Percentiles rank a stretch among this genome's conserved stretches.
phyloP scores from a whole-genome alignment of 495 filamentous ascomycete genomes.

The Aspergillus heteromorphus region DNA sequence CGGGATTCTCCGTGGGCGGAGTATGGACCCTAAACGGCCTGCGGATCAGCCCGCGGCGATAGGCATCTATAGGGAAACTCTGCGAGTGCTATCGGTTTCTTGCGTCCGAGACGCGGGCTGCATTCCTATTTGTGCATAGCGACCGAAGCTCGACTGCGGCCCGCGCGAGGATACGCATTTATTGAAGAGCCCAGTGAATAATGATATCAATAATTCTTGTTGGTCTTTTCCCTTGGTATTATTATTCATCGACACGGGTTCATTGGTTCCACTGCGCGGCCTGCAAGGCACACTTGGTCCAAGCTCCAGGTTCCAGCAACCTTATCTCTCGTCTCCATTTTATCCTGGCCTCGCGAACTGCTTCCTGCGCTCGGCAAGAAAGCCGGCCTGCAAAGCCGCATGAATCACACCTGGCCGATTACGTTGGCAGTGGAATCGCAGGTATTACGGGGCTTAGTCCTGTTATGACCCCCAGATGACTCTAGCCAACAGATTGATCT shows the following conservation, averaged over 20 bases:
- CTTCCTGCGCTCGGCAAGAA: background rate
- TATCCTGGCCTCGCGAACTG: background rate
- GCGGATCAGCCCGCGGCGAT: background rate
- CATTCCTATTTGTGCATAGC: background rate
- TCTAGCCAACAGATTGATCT: background rate
- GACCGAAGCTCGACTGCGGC: background rate
- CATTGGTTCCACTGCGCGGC: conserved; percentile 13
- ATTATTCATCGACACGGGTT: conserved; percentile 24
- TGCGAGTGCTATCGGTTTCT: background rate
- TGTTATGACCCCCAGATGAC: background rate
- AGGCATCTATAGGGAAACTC: background rate
- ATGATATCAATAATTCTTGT: background rate
- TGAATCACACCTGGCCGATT: background rate
- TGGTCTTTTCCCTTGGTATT: conserved; percentile 10
- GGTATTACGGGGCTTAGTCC: background rate
- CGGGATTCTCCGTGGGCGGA: background rate
- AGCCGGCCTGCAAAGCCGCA: background rate
- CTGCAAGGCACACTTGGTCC: conserved; percentile 35
- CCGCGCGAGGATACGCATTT: background rate
- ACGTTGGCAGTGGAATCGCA: background rate
- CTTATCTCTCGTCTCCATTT: conserved; percentile 20
- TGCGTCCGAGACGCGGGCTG: background rate
- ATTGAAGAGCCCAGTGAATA: conserved; percentile 3
- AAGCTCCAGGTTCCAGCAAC: conserved; percentile 26
- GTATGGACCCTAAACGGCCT: background rate